Evolutionary conservation across 2,329 filamentous ascomycete species (phyloP).

Genomic region (Botrytis fabae): DNA sequence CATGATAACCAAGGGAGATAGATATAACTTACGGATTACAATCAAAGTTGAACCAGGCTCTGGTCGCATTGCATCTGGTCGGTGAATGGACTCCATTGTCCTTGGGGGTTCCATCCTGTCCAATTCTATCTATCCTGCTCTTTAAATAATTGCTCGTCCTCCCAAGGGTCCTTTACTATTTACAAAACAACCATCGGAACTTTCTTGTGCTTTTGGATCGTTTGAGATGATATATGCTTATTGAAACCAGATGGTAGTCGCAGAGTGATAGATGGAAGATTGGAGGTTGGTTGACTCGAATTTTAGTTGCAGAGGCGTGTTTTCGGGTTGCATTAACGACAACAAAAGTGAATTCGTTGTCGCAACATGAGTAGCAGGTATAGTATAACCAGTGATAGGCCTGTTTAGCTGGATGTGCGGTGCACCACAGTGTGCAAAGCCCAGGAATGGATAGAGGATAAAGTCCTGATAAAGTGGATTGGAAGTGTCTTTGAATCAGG

Average conservation of each 20-base stretch:
- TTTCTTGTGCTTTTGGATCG: neutral
- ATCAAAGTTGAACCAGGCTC: slow-evolving; percentile 67
- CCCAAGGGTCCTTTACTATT: neutral
- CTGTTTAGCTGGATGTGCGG: neutral
- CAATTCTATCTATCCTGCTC: slow-evolving; percentile 25
- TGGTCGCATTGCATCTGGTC: slow-evolving; percentile 46
- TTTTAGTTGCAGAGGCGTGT: neutral
- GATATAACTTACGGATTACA: slow-evolving; percentile 70
- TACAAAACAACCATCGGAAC: slow-evolving; percentile 15
- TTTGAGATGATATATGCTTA: neutral
- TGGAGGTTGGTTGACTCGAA: neutral
- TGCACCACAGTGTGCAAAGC: slow-evolving; percentile 5
- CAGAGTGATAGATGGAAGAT: neutral
- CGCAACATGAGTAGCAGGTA: slow-evolving; percentile 19
- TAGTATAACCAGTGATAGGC: neutral
- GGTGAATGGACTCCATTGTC: slow-evolving; percentile 43
- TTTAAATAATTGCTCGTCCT: neutral
- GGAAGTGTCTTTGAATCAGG: slow-evolving; percentile 16
- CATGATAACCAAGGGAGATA: slow-evolving; percentile 30
- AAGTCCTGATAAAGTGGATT: slow-evolving; percentile 18
- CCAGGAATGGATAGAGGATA: neutral
- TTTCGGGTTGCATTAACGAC: slow-evolving; percentile 16
- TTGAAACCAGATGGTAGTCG: neutral
- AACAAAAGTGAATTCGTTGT: slow-evolving; percentile 22
- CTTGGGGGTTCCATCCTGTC: slow-evolving; percentile 46